These are phyloP conservation scores for Phyllosticta citrichinensis DNA, from an alignment of 2,329 filamentous ascomycete genomes.

Conservation along the genomic window DNA sequence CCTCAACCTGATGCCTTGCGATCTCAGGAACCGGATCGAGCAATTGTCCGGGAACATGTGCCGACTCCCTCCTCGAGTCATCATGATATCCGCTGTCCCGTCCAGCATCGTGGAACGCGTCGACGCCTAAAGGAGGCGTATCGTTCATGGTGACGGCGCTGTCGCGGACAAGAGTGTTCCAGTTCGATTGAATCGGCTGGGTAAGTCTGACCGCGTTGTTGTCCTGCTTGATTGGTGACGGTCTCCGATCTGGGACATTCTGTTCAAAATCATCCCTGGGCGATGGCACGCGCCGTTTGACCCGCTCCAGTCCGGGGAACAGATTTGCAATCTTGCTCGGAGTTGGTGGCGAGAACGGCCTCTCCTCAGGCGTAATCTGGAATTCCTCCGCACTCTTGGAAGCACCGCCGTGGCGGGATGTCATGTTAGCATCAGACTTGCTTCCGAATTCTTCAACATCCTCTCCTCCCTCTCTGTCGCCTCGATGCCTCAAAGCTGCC, in stretches of 20 bases:
- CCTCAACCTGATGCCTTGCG: not conserved
- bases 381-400: not conserved
- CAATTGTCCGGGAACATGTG: not conserved
- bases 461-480: not conserved
- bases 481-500: not conserved
- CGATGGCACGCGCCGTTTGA: constrained; percentile 26
- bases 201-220: not conserved
- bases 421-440: not conserved
- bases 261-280: constrained; percentile 9
- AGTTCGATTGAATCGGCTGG: not conserved
- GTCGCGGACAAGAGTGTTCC: constrained; percentile 25
- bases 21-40: not conserved
- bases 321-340: constrained; percentile 10
- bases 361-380: not conserved
- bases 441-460: not conserved
- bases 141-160: constrained; percentile 37
- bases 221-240: not conserved
- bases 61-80: not conserved
- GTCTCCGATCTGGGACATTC: not conserved
- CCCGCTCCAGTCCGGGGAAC: constrained; percentile 14
- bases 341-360: not conserved
- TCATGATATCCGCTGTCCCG: constrained; percentile 37
- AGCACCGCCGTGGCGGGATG: not conserved
- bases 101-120: constrained; percentile 19
- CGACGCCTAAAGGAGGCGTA: constrained; percentile 28